Base-by-base conservation (phyloP, 2,329 filamentous ascomycete genomes). In the Neonectria hederae region DNA sequence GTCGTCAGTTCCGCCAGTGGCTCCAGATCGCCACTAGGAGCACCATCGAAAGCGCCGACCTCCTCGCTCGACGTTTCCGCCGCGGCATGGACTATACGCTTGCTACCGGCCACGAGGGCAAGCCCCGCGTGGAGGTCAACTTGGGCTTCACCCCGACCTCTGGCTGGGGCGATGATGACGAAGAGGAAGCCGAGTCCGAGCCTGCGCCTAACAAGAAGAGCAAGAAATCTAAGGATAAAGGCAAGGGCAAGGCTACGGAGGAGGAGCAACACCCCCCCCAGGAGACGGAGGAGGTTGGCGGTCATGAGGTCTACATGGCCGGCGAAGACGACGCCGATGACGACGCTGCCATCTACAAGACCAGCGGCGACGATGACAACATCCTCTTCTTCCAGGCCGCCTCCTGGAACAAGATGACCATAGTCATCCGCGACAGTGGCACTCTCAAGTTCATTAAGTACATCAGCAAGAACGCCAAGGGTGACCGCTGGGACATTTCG, bases 391-490 rank as follows among this genome's bases (percentile, higher is more conserved):
- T 87, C 82, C 86, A 89, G 77, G 83, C 84, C 9, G 84, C 86
- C 1, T 78, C 86, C 17, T 99, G 96, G 96, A 98, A 98, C 79
- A 93, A 92, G 68, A 85, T 99, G 82, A 94, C 91, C 68, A 88
- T 99, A 69, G 96, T 98, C 32, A 82, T 98, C 70, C 87, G 96
- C 62, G 96, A 99, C 76, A 89, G 88, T 70, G 94, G 93, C 14
- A 91, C 92, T 14, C 83, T 99, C 75, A 90, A 93, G 77, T 99
- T 99, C 76, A 94, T 98, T 74, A 99, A 98, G 83, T 99, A 98
- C 78, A 91, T 99, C 22, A 97, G 92, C 79, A 85, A 85, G 64
- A 87, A 86, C 54, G 96, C 96, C 8, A 88, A 88, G 75, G 96
- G 96, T 1, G 96, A 98, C 80, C 86, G 96, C 46, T 98, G 94